Evolutionary conservation across 2,329 filamentous ascomycete genomes (phyloP).

Genomic region (Coniella lustricola): DNA sequence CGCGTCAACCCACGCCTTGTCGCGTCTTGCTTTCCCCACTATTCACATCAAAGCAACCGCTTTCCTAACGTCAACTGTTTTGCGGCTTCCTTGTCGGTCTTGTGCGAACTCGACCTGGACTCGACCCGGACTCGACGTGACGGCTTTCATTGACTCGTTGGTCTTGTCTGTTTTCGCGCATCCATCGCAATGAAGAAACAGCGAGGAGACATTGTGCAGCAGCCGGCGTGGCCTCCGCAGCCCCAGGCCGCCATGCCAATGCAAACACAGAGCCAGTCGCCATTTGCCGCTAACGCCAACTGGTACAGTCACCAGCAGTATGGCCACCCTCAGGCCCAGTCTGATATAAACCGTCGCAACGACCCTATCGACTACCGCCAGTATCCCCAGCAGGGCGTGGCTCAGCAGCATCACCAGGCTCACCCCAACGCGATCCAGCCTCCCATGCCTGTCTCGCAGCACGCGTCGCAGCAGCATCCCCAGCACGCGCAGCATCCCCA

Average conservation of each 20-base stretch:
- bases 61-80: background rate
- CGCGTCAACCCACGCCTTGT: background rate
- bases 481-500: slow-evolving; percentile 14
- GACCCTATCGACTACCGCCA: slow-evolving; percentile 21
- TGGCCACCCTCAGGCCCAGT: slow-evolving; percentile 26
- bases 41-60: background rate
- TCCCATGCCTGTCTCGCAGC: slow-evolving; percentile 16
- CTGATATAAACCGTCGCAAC: slow-evolving; percentile 18
- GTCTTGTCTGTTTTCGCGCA: background rate
- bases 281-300: slow-evolving; percentile 29
- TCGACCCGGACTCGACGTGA: slow-evolving; percentile 6
- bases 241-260: slow-evolving; percentile 23
- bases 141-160: too few species aligned
- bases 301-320: slow-evolving; percentile 42
- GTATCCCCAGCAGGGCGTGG: slow-evolving; percentile 3
- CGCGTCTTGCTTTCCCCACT: background rate
- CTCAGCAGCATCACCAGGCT: slow-evolving; percentile 22
- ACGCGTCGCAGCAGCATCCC: slow-evolving; percentile 12
- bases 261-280: slow-evolving; percentile 21
- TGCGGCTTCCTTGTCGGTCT: too few species aligned
- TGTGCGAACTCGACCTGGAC: too few species aligned
- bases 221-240: slow-evolving; percentile 25
- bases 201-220: slow-evolving; percentile 18
- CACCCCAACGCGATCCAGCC: slow-evolving; percentile 16
- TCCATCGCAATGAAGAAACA: slow-evolving; percentile 20